phyloP scores from a whole-genome alignment of 768 basidiomycete species.

The Termitomyces sp. region DNA sequence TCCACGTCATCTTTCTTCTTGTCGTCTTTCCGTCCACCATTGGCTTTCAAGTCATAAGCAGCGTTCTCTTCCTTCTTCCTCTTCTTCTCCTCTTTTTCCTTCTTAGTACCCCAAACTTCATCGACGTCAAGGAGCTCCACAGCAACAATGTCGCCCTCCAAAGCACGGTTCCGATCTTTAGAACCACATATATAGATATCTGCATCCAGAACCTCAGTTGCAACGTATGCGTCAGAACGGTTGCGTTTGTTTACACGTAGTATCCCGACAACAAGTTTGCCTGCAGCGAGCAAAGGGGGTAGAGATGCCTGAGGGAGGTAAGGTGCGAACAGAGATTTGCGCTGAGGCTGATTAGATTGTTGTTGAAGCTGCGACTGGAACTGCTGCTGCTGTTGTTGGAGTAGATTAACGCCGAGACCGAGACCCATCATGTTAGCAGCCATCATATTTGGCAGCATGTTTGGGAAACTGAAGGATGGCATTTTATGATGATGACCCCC shows the following conservation, averaged over 20 bases:
- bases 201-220: constrained; percentile 96
- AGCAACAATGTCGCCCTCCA: constrained; percentile 98
- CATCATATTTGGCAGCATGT: constrained; percentile 97
- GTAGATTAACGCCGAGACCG: constrained; percentile 75
- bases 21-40: constrained; percentile 83
- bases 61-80: constrained; percentile 99
- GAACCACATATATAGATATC: constrained; percentile 99
- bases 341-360: constrained; percentile 86
- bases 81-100: constrained; percentile 99
- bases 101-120: constrained; percentile 98
- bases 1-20: constrained; percentile 99
- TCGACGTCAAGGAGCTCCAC: constrained; percentile 97
- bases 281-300: constrained; percentile 92
- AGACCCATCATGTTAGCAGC: constrained; percentile 96
- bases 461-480: constrained; percentile 96
- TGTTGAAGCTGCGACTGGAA: constrained; percentile 96
- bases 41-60: constrained; percentile 82
- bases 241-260: constrained; percentile 98
- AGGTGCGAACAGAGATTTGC: constrained; percentile 97
- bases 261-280: constrained; percentile 96
- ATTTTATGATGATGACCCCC: constrained; percentile 96
- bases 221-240: constrained; percentile 96
- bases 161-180: constrained; percentile 95
- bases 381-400: constrained; percentile 92
- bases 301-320: constrained; percentile 98